Percentiles rank a stretch among this genome's conserved stretches.
Conservation (phyloP, 75 land plant species). For the Picea glauca region DNA sequence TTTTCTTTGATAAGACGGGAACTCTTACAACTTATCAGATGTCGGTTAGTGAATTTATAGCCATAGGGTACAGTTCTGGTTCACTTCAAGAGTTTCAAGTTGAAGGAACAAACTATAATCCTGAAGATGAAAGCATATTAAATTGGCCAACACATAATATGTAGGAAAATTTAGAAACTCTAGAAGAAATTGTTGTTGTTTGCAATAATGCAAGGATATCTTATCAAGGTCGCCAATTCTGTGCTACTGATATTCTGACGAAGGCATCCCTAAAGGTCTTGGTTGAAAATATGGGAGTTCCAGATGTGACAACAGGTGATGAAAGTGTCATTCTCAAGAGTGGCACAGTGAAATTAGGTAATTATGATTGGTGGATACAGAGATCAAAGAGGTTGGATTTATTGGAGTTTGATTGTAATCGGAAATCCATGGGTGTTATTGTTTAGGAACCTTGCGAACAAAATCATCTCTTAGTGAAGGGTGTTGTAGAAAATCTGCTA, state of each 20-base stretch:
- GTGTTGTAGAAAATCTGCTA: neutral
- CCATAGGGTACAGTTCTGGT: too few relatives aligned
- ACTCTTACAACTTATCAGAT: too few relatives aligned
- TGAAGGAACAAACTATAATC: constrained; percentile 42
- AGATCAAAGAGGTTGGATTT: constrained; percentile 56
- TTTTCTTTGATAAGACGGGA: too few relatives aligned
- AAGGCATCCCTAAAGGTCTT: constrained; percentile 79
- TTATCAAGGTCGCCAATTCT: too few relatives aligned
- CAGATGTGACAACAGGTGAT: constrained; percentile 40
- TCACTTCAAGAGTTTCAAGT: too few relatives aligned
- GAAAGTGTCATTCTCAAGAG: constrained; percentile 1
- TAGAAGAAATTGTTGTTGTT: neutral
- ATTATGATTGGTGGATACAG: constrained; percentile 24
- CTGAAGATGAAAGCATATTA: too few relatives aligned
- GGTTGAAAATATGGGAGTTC: constrained; percentile 86
- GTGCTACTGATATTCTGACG: constrained; percentile 60
- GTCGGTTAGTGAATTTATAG: too few relatives aligned
- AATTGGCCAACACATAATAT: too few relatives aligned
- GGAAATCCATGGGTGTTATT: constrained; percentile 93
- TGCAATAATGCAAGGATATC: constrained; percentile 77
- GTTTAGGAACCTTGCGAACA: constrained; percentile 18
- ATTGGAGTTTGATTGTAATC: constrained; percentile 81
- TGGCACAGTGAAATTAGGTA: constrained; percentile 51
- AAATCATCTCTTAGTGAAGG: too few relatives aligned
- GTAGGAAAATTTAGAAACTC: too few relatives aligned